Conservation (phyloP, 2,329 filamentous ascomycete genomes). For the Dissoconium aciculare region DNA sequence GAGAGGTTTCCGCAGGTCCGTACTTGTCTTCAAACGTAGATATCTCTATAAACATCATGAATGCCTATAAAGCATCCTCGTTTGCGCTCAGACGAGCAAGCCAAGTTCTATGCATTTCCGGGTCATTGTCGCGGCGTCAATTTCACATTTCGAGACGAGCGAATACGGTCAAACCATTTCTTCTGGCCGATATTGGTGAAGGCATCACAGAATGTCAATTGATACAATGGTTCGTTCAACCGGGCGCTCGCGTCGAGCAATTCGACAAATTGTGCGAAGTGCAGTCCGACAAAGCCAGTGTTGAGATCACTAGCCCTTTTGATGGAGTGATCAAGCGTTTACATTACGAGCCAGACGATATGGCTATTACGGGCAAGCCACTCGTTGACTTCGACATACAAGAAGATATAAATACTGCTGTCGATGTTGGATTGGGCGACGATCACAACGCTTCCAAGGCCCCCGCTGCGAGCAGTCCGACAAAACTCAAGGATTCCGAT, state of each 20-base stretch:
- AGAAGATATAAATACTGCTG: conserved; percentile 8
- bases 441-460: too few species aligned
- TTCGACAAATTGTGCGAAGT: conserved; percentile 97
- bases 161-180: conserved; percentile 56
- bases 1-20: too few species aligned
- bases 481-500: conserved; percentile 1
- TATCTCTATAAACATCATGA: too few species aligned
- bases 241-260: conserved; percentile 87
- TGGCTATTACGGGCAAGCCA: conserved; percentile 83
- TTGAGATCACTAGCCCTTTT: conserved; percentile 84
- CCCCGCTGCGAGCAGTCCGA: conserved; percentile 5
- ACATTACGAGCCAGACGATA: conserved; percentile 88
- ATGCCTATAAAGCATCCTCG: too few species aligned
- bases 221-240: conserved; percentile 98
- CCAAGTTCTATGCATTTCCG: conserved; percentile 4
- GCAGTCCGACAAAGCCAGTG: conserved; percentile 78
- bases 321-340: conserved; percentile 91
- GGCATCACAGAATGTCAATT: conserved; percentile 97
- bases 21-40: too few species aligned
- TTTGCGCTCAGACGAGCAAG: conserved; percentile 6
- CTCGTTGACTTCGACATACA: conserved; percentile 91
- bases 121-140: conserved; percentile 12
- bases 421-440: too few species aligned
- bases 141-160: conserved; percentile 18
- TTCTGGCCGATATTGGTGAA: conserved; percentile 77